A percentile compares a stretch with the other conserved stretches of the same genome.
Conservation (phyloP, 1,284 basidiomycete genomes). For the Austroboletus novae-zelandiae region DNA sequence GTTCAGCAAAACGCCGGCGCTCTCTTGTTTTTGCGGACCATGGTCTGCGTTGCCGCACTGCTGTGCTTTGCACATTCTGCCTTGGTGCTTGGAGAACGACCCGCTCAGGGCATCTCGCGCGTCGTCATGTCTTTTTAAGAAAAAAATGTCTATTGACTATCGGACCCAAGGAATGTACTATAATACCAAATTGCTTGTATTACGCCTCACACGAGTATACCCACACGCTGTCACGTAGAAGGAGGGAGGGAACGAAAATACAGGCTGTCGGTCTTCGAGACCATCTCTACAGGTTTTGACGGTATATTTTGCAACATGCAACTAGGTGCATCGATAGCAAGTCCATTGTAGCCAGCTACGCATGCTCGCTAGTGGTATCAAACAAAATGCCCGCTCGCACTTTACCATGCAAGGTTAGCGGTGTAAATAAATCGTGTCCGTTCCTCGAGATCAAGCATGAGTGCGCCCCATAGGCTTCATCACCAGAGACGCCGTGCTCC, state of each 20-base stretch:
- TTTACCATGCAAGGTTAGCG: constrained; percentile 1
- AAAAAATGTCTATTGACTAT: too few relatives aligned
- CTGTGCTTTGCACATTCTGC: constrained; percentile 8
- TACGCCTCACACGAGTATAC: not conserved
- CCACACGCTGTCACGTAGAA: not conserved
- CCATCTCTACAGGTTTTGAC: not conserved
- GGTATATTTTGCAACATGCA: constrained; percentile 2
- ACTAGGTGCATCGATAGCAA: constrained; percentile 14
- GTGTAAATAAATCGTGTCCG: constrained; percentile 14
- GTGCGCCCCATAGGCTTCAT: constrained; percentile 27
- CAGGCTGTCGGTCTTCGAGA: not conserved
- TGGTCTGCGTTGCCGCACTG: constrained; percentile 1
- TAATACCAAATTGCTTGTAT: not conserved
- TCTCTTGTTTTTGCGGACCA: constrained; percentile 6
- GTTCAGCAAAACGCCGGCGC: constrained; percentile 14
- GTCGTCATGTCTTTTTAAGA: too few relatives aligned
- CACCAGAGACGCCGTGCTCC: constrained; percentile 25
- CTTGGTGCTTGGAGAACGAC: constrained; percentile 1
- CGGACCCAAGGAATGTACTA: too few relatives aligned
- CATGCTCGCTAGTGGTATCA: constrained; percentile 15
- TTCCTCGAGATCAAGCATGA: constrained; percentile 13
- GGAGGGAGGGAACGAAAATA: constrained; percentile 6
- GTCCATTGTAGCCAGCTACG: constrained; percentile 33
- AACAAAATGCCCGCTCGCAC: constrained; percentile 4
- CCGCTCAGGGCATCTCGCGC: not conserved